Evolutionary conservation across 2,329 filamentous ascomycete species (phyloP), one percentile per base, ranked within the genome.

Genomic region (Diaporthe sp.): DNA sequence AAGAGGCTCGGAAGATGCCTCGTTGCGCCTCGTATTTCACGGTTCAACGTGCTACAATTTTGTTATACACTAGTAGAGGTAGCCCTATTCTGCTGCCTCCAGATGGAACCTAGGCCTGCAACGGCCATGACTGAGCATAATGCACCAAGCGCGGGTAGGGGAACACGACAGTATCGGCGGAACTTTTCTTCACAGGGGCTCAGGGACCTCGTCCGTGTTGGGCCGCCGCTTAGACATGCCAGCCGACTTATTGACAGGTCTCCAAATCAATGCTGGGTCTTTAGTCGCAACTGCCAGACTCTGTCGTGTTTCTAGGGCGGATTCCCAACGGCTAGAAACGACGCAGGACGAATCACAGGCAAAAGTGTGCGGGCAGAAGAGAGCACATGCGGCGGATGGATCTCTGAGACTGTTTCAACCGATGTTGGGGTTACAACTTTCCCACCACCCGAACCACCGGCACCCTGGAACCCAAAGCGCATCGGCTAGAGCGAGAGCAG

Each of bases 361-460:
- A 51, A 66, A 51, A 51, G 32, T 32, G 22, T 22, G 63, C 27
- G 44, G 22, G 8, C 63, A n/a, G 44, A 66, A 66, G 30, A 27
- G 44, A 51, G 44, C 17, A 66, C 17, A 25, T 66, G 63, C 63
- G 44, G 63, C 63, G 63, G 44, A 35, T 27, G 63, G 63, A 35
- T 51, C 63, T 66, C 63, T 66, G 63, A 66, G 63, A 66, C 63
- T 51, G 63, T 66, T 66, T 66, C 63, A 66, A 66, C 63, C 44
- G 63, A 66, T 66, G 63, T 66, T 66, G 63, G 63, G 63, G 63
- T 66, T 66, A 66, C 63, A 51, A 66, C 63, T 66, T 51, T 66
- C 61, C 63, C 44, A 66, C 63, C 63, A 66, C 63, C 63, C 44
- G 63, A 66, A 66, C 61, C 61, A 50, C 44, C 44, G 30, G 19